phyloP scores from a whole-genome alignment of 345 rosid genomes.

The Eucalyptus dawsonii region DNA sequence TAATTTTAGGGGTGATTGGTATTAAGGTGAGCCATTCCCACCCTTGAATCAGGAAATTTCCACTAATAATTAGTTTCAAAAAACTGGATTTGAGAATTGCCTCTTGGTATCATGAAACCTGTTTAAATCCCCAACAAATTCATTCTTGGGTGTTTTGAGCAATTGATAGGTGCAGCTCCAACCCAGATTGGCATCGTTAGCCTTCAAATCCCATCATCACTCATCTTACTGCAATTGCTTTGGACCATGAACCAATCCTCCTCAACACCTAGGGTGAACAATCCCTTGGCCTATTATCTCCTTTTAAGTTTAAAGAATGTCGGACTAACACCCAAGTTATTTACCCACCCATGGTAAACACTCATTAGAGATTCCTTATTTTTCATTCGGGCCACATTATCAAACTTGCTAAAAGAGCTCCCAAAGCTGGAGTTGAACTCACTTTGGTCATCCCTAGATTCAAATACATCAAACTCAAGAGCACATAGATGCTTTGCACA shows the following conservation, averaged over 20 bases:
- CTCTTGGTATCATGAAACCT: rapidly evolving
- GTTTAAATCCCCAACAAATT: not conserved
- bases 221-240: not conserved
- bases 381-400: no score
- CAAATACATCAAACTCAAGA: no score
- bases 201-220: not conserved
- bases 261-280: not conserved
- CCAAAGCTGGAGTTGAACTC: no score
- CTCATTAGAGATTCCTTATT: no score
- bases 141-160: not conserved
- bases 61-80: rapidly evolving
- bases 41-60: rapidly evolving
- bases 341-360: not conserved
- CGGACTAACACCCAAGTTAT: not conserved
- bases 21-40: no score
- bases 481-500: no score
- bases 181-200: not conserved
- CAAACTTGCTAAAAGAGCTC: no score
- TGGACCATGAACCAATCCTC: not conserved
- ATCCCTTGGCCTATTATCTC: not conserved
- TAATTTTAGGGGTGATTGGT: not conserved
- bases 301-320: no score
- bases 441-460: no score
- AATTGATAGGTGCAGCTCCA: not conserved
- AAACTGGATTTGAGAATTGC: no score